Base-by-base conservation (phyloP, 2,329 filamentous ascomycete genomes). In the Talaromyces rugulosus region DNA sequence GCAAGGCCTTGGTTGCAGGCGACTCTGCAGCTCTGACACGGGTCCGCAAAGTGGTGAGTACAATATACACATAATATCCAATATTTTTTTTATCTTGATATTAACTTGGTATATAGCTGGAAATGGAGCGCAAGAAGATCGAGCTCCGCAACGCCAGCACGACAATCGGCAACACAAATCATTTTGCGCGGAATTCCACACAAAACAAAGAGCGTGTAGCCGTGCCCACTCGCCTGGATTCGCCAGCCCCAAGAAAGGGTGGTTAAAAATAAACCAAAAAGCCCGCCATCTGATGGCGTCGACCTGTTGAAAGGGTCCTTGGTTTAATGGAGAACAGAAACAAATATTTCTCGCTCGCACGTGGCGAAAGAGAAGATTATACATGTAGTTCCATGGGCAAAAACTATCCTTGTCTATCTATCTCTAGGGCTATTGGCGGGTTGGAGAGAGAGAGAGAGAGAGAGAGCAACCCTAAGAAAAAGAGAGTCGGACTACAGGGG, bases 91-190 rank as follows among this genome's bases (percentile, higher is more conserved):
- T 18, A 34, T 9, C 11, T 34, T 40, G 31, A 40, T 33, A 6
- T 27, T 47, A 42, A 33, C 11, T 51, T 62, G 50, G 52, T 59
- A 1, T 42, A 52, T 56, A 79, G 77, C 75, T 79, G 56, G 78
- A 80, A 65, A 80, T 81, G 78, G 79, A 81, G 66, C 74, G 77
- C 55, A 77, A 79, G 65, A 81, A 81, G 67, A 78, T 80, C 28
- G 75, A 78, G 62, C 68, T 80, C 27, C 75, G 77, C 51, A 77
- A 71, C 56, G 75, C 75, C 14, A 77, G 75, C 61, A 72, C 74
- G n/a, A 70, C 72, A 5, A 75, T 76, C 55, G 72, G 73, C 23
- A 70, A 69, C 27, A 67, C 66, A 36, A 71, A 70, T 53, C 70
- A 73, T 30, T 75, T 66, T 55, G 42, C 56, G n/a, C 61, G 65